Base-by-base conservation (phyloP, 2,329 filamentous ascomycete genomes). In the Tolypocladium ovalisporum region DNA sequence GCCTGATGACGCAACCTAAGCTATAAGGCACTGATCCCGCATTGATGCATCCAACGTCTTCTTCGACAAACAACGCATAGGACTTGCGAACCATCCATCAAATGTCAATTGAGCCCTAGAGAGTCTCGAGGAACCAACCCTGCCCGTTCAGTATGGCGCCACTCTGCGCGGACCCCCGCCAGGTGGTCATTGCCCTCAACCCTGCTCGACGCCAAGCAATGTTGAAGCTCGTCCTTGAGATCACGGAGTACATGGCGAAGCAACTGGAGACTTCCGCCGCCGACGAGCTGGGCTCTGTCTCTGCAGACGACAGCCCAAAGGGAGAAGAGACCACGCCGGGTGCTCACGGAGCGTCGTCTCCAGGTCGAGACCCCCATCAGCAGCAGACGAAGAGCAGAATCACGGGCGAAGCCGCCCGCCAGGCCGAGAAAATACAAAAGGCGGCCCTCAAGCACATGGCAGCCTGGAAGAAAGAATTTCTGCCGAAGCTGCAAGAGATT, bases 401-500 rank as follows among this genome's bases (percentile, higher is more conserved):
- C 15, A 34, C 54, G 19, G 63, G 56, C 12, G 63, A 64, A 42
- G 58, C 63, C 24, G 64, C 66, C 19, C 61, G 63, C 10, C 60
- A 70, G 54, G 67, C 70, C 1, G 57, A 67, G 15, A 61, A 64
- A 6, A 67, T 81, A 17, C 73, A 78, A 27, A 69, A 66, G 32
- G 82, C 82, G 6, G 83, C 88, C 1, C 70, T 94, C 15, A 74
- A 78, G 49, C 82, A 89, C 65, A 89, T 92, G 65, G 84, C 90
- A 61, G 81, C 84, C n/a, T 96, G 91, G 92, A 79, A 85, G 58
- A 79, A 83, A 32, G 79, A 83, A 36, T 85, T 93, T 1, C 76
- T 91, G n/a, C 73, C 79, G 22, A 82, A 86, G 51, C 76, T 96
- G 1, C 85, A 84, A 53, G 87, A 93, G 63, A 81, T 90, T 4